phyloP scores from a whole-genome alignment of 1,284 basidiomycete genomes.

The Exsudoporus floridanus region DNA sequence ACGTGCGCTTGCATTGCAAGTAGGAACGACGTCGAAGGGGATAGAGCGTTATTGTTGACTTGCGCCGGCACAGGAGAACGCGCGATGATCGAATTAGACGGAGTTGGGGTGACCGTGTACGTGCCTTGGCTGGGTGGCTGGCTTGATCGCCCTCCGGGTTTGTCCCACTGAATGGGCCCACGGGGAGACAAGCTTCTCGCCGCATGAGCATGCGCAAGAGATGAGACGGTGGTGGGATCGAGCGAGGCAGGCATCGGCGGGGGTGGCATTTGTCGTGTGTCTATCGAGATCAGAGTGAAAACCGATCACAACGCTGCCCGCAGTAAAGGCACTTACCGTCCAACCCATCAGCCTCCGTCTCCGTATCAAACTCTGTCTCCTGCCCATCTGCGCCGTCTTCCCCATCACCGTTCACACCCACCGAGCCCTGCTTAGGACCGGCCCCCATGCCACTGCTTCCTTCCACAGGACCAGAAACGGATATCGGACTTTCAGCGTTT shows the following conservation, averaged over 20 bases:
- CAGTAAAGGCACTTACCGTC: slow-evolving; percentile 26
- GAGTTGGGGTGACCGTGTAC: background rate
- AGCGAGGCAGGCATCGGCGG: slow-evolving; percentile 46
- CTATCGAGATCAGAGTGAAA: slow-evolving; percentile 17
- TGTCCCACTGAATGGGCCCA: slow-evolving; percentile 17
- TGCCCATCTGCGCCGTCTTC: slow-evolving; percentile 26
- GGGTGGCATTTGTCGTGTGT: slow-evolving; percentile 43
- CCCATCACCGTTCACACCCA: slow-evolving; percentile 8
- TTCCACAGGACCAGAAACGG: slow-evolving; percentile 6
- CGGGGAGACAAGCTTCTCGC: slow-evolving; percentile 22
- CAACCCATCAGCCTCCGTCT: slow-evolving; percentile 33
- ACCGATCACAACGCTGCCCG: slow-evolving; percentile 8
- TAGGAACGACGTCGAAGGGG: slow-evolving; percentile 8
- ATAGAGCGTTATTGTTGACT: background rate
- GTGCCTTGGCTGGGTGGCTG: slow-evolving; percentile 10
- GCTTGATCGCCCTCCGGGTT: slow-evolving; percentile 7
- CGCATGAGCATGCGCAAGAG: slow-evolving; percentile 23
- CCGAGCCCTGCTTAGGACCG: background rate
- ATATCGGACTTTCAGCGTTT: slow-evolving; percentile 23
- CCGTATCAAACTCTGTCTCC: slow-evolving; percentile 36
- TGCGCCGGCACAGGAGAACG: slow-evolving; percentile 1
- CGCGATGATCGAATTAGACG: background rate
- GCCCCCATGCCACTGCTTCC: background rate
- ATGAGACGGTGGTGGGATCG: slow-evolving; percentile 39
- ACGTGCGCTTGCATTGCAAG: background rate